These are phyloP conservation scores for Lentinula edodes DNA, from an alignment of 768 basidiomycete genomes.

Conservation along the genomic window DNA sequence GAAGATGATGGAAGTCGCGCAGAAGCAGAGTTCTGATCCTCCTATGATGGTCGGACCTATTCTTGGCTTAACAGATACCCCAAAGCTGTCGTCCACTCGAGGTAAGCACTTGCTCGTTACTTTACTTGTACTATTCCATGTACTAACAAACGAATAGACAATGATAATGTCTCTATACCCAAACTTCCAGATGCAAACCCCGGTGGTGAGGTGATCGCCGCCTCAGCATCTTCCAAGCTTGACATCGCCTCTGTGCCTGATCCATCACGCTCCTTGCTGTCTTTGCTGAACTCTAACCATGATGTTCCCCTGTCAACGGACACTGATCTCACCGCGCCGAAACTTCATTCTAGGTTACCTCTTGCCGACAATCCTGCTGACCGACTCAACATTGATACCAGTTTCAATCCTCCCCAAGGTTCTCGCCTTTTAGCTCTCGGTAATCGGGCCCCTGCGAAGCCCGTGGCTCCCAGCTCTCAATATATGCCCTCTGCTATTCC, in stretches of 20 bases:
- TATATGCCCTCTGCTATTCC: slow-evolving; percentile 34
- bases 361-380: slow-evolving; percentile 14
- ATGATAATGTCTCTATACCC: background rate
- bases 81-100: slow-evolving; percentile 1
- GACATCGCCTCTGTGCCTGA: background rate
- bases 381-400: slow-evolving; percentile 2
- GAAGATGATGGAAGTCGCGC: slow-evolving; percentile 76
- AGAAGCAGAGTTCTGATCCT: slow-evolving; percentile 28
- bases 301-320: background rate
- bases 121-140: background rate
- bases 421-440: slow-evolving; percentile 46
- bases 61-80: slow-evolving; percentile 3
- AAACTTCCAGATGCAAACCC: background rate
- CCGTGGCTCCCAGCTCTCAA: slow-evolving; percentile 26
- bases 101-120: background rate
- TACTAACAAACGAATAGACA: background rate
- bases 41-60: slow-evolving; percentile 15
- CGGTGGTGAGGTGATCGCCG: background rate
- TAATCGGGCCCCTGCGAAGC: slow-evolving; percentile 21
- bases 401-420: slow-evolving; percentile 43
- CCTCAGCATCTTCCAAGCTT: background rate
- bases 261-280: slow-evolving; percentile 4
- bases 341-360: slow-evolving; percentile 13
- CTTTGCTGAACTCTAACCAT: background rate
- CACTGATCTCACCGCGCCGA: background rate